Percentiles rank a stretch among this genome's conserved stretches.
Evolutionary conservation across 73 alveolate genomes (phyloP).

Genomic region (Symbiodinium natans): DNA sequence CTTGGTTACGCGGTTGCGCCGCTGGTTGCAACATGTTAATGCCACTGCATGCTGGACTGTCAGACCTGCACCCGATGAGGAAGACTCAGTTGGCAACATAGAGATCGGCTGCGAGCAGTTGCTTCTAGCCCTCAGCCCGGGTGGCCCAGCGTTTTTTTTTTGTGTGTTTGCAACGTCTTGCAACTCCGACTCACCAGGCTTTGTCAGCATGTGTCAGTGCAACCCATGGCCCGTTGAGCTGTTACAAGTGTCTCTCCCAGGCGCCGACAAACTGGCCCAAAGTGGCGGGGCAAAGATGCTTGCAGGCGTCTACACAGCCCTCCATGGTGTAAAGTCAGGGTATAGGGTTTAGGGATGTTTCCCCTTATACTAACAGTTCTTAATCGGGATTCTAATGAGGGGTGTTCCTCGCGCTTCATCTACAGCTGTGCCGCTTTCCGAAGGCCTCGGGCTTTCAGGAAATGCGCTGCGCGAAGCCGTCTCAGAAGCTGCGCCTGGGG

Average conservation of each 20-base stretch:
- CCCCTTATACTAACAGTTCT: no score
- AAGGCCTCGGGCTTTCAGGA: conserved; percentile 73
- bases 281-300: conserved; percentile 71
- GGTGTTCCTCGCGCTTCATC: background rate
- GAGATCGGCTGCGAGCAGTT: conserved; percentile 88
- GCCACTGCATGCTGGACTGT: no score
- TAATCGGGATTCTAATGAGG: no score
- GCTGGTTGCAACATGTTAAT: no score
- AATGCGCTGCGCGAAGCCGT: conserved; percentile 31
- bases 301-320: background rate
- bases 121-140: conserved; percentile 63
- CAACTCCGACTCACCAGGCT: no score
- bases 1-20: no score
- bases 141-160: background rate
- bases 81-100: conserved; percentile 11
- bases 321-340: no score
- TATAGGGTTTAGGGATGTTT: no score
- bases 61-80: background rate
- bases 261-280: conserved; percentile 11
- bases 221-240: no score
- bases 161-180: no score
- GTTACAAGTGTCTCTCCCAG: background rate
- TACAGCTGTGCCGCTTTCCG: background rate
- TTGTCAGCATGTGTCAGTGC: no score
- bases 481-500: conserved; percentile 7